Conservation (phyloP, 1,139 yeast species). For the Suhomyces choctaworum region DNA sequence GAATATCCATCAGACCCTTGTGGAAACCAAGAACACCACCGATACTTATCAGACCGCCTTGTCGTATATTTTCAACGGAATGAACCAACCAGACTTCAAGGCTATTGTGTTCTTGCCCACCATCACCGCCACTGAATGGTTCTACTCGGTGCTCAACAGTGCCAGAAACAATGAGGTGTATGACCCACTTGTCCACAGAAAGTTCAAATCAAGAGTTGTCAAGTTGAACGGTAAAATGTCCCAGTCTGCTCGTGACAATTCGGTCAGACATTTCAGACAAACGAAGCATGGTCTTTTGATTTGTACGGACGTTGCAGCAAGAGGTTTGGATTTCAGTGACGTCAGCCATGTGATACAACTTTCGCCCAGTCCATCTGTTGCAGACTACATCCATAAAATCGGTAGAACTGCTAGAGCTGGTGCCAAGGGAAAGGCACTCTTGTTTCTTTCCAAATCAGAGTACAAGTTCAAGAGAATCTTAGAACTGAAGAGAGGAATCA, state of each 20-base stretch:
- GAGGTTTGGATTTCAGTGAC: conserved; percentile 96
- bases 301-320: conserved; percentile 97
- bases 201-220: conserved; percentile 20
- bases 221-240: conserved; percentile 71
- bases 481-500: conserved; percentile 47
- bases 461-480: conserved; percentile 47
- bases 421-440: conserved; percentile 63
- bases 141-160: conserved; percentile 27
- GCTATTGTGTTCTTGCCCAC: conserved; percentile 85
- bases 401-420: conserved; percentile 99
- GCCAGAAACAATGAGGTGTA: conserved; percentile 16
- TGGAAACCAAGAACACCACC: conserved; percentile 47
- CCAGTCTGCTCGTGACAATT: conserved; percentile 62
- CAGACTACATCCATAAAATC: conserved; percentile 92
- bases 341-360: conserved; percentile 98
- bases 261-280: conserved; percentile 56
- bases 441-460: conserved; percentile 53
- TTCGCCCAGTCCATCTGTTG: conserved; percentile 74
- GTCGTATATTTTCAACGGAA: conserved; percentile 41
- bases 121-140: conserved; percentile 63
- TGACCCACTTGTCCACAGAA: conserved; percentile 13
- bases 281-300: conserved; percentile 69
- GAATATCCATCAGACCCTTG: conserved; percentile 67
- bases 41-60: conserved; percentile 57
- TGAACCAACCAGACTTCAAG: conserved; percentile 49